These are phyloP conservation scores for Serendipita sp. DNA, from an alignment of 768 basidiomycete genomes.

Conservation along the genomic window DNA sequence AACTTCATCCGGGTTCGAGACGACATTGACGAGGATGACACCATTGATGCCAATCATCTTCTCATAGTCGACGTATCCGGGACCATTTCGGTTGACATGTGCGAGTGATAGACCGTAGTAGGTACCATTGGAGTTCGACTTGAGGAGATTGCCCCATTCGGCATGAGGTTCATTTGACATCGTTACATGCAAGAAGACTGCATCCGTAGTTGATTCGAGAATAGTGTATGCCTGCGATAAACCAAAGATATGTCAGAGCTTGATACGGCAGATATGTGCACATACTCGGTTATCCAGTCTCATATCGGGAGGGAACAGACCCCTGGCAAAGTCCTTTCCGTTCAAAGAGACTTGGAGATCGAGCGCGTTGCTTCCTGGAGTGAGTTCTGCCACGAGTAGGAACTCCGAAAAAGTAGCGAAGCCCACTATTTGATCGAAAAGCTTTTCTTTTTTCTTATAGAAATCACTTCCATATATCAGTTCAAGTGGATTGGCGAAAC, in stretches of 20 bases:
- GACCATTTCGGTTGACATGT: constrained; percentile 76
- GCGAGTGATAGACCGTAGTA: constrained; percentile 81
- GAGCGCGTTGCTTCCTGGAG: constrained; percentile 39
- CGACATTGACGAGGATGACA: constrained; percentile 83
- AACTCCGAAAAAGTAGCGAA: constrained; percentile 97
- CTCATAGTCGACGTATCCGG: constrained; percentile 91
- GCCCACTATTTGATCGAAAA: constrained; percentile 82
- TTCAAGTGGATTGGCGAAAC: constrained; percentile 47
- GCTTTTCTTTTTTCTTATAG: constrained; percentile 48
- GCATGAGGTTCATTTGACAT: constrained; percentile 60
- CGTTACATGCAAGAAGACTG: constrained; percentile 92
- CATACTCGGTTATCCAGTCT: constrained; percentile 70
- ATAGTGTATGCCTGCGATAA: constrained; percentile 70
- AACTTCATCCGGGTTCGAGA: constrained; percentile 66
- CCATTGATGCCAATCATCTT: constrained; percentile 94
- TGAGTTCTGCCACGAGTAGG: constrained; percentile 83
- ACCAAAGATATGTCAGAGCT: background rate
- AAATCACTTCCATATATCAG: constrained; percentile 62
- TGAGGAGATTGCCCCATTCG: constrained; percentile 81
- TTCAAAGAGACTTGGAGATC: constrained; percentile 88
- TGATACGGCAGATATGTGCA: background rate
- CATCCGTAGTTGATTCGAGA: constrained; percentile 81
- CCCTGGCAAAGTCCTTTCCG: constrained; percentile 67
- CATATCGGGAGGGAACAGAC: constrained; percentile 82
- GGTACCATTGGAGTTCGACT: constrained; percentile 96